Conservation (phyloP, 2,329 filamentous ascomycete species). For the Pseudovirgaria hyperparasitica region DNA sequence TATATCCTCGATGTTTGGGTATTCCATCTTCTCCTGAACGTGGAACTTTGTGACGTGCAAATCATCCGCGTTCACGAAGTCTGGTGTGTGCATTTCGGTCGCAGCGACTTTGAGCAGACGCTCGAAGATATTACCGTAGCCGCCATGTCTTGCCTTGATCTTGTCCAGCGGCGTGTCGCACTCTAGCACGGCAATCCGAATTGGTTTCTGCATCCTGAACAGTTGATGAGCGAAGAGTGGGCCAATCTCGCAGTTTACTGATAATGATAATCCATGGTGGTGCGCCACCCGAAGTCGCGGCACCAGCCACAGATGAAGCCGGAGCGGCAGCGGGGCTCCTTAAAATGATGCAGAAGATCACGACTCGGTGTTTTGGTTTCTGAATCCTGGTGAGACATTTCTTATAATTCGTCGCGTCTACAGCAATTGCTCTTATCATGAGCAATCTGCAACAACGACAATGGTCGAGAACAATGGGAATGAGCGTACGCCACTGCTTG, state of each 20-base stretch:
- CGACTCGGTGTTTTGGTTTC: no score
- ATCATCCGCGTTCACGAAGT: conserved; percentile 19
- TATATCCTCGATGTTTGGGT: conserved; percentile 59
- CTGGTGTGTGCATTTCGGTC: conserved; percentile 28
- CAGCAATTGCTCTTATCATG: no score
- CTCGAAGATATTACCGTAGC: conserved; percentile 54
- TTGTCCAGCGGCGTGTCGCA: conserved; percentile 64
- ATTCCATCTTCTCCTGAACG: conserved; percentile 54
- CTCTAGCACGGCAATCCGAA: conserved; percentile 79
- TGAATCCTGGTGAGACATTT: no score
- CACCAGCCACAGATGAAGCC: no score
- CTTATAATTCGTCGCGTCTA: no score
- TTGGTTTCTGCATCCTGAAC: conserved; percentile 22
- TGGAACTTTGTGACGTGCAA: conserved; percentile 55
- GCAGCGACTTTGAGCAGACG: conserved; percentile 39
- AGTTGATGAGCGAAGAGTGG: neutral
- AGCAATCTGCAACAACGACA: no score
- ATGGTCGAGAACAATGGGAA: no score
- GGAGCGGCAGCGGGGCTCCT: no score
- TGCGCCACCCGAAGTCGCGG: no score
- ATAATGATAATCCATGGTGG: neutral
- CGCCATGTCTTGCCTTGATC: conserved; percentile 51
- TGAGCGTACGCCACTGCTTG: no score
- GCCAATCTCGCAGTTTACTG: neutral
- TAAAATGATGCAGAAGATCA: no score